phyloP scores from a whole-genome alignment of 306 rosid species.

The Castanea crenata region DNA sequence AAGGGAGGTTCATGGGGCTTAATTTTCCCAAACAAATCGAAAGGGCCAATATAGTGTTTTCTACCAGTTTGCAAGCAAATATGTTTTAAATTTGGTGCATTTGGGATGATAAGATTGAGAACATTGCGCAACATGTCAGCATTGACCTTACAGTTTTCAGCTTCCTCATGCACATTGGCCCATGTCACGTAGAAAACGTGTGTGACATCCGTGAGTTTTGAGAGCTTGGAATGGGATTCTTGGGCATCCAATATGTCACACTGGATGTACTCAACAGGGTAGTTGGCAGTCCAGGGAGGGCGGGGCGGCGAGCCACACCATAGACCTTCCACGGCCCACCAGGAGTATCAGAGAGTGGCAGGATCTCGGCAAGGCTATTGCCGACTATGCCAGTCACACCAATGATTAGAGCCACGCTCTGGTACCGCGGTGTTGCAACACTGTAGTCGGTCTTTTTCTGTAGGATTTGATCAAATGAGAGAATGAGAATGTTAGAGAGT shows the following conservation, averaged over 20 bases:
- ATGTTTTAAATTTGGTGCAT: constrained; percentile 66
- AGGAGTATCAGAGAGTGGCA: constrained; percentile 69
- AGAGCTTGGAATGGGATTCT: constrained; percentile 55
- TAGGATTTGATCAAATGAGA: background rate
- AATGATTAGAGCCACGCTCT: constrained; percentile 53
- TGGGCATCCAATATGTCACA: constrained; percentile 60
- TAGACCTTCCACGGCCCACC: constrained; percentile 82
- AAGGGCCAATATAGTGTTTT: constrained; percentile 58
- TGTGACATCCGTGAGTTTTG: constrained; percentile 57
- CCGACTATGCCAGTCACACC: constrained; percentile 78
- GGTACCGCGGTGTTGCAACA: constrained; percentile 35
- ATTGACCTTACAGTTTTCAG: constrained; percentile 53
- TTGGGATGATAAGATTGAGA: constrained; percentile 48
- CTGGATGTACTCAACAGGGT: constrained; percentile 59
- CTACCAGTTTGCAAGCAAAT: constrained; percentile 65
- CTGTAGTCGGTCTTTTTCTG: constrained; percentile 52
- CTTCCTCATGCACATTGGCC: constrained; percentile 48
- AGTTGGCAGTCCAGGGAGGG: constrained; percentile 61
- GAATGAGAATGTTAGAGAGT: background rate
- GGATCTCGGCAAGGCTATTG: constrained; percentile 79
- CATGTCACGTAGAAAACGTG: constrained; percentile 71
- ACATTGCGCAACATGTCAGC: constrained; percentile 56
- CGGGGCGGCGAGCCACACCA: constrained; percentile 71
- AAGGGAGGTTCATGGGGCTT: constrained; percentile 52
- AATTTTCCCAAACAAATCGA: constrained; percentile 29